Evolutionary conservation across 768 basidiomycete genomes (phyloP).

Genomic region (Leccinum disarticulatum): DNA sequence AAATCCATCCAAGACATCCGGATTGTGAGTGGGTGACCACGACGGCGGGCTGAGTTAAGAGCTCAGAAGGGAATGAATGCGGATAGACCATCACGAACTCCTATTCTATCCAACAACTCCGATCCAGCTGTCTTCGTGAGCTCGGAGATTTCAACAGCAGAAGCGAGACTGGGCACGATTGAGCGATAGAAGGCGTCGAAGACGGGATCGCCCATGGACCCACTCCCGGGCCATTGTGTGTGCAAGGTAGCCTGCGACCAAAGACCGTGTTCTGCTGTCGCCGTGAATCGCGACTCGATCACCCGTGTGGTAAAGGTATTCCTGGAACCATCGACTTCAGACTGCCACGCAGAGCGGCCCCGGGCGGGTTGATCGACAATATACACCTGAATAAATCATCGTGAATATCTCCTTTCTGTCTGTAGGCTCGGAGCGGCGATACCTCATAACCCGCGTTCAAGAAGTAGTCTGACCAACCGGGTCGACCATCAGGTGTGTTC

Average conservation of each 20-base stretch:
- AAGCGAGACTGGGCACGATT: slow-evolving; percentile 39
- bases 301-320: slow-evolving; percentile 28
- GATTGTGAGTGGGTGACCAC: slow-evolving; percentile 54
- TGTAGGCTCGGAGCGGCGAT: neutral
- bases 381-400: slow-evolving; percentile 34
- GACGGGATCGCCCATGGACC: slow-evolving; percentile 42
- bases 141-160: slow-evolving; percentile 35
- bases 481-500: slow-evolving; percentile 53
- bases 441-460: slow-evolving; percentile 52
- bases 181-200: slow-evolving; percentile 50
- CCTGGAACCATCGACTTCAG: slow-evolving; percentile 38
- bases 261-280: slow-evolving; percentile 37
- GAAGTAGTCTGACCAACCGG: slow-evolving; percentile 60
- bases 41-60: slow-evolving; percentile 38
- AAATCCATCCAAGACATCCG: slow-evolving; percentile 48
- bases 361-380: slow-evolving; percentile 48
- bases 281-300: slow-evolving; percentile 45
- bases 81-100: slow-evolving; percentile 34
- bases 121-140: slow-evolving; percentile 44
- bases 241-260: slow-evolving; percentile 49
- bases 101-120: slow-evolving; percentile 46
- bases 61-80: slow-evolving; percentile 2
- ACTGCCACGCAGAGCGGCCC: slow-evolving; percentile 46
- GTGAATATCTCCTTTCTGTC: neutral
- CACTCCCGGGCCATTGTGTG: slow-evolving; percentile 55